A percentile compares a stretch with the other conserved stretches of the same genome.
Conservation (phyloP, 345 rosid species). For the Limnanthes douglasii region DNA sequence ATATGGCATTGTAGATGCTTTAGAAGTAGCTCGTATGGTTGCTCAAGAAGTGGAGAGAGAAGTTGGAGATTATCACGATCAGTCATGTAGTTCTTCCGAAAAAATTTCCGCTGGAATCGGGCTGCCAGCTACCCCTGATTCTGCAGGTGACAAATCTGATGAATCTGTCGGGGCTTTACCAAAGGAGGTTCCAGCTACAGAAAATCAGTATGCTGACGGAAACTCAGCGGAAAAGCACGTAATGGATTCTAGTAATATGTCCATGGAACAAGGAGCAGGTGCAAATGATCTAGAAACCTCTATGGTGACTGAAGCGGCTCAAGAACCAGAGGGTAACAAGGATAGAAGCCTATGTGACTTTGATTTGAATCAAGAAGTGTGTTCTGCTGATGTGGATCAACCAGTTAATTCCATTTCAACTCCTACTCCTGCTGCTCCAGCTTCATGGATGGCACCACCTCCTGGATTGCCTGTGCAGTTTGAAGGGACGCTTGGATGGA, state of each 20-base stretch:
- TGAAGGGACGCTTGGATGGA: slow-evolving; percentile 58
- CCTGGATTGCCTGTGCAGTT: slow-evolving; percentile 52
- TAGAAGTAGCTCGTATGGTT: slow-evolving; percentile 81
- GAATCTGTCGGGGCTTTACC: slow-evolving; percentile 11
- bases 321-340: slow-evolving; percentile 28
- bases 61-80: slow-evolving; percentile 48
- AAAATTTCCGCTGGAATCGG: slow-evolving; percentile 29
- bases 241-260: slow-evolving; percentile 17
- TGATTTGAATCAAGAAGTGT: slow-evolving; percentile 77
- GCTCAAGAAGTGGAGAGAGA: slow-evolving; percentile 93
- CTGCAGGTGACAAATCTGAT: slow-evolving; percentile 19
- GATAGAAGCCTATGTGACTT: slow-evolving; percentile 52
- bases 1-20: slow-evolving; percentile 75
- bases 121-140: slow-evolving; percentile 33
- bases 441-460: slow-evolving; percentile 23
- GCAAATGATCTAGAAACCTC: slow-evolving; percentile 38
- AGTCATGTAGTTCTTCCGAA: slow-evolving; percentile 45
- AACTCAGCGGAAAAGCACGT: slow-evolving; percentile 21
- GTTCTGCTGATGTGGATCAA: slow-evolving; percentile 58
- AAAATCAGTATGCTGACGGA: too few species aligned
- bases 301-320: slow-evolving; percentile 35
- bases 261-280: slow-evolving; percentile 21
- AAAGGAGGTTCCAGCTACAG: slow-evolving; percentile 27
- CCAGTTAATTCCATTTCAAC: slow-evolving; percentile 24
- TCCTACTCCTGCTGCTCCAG: slow-evolving; percentile 39